phyloP scores from a whole-genome alignment of 1,284 basidiomycete species.

The Ganoderma meredithae region DNA sequence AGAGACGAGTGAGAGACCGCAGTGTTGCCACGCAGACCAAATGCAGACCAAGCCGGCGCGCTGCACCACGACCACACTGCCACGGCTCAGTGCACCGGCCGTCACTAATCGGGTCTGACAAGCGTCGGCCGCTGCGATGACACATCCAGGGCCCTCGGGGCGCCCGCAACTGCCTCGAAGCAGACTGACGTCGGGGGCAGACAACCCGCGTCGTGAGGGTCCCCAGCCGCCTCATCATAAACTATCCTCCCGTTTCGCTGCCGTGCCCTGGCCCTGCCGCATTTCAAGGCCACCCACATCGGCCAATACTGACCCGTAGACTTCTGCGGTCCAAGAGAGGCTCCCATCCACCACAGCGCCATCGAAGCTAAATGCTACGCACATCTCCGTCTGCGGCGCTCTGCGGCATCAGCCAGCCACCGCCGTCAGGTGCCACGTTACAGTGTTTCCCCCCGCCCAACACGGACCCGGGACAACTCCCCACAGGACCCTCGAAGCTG shows the following conservation, averaged over 20 bases:
- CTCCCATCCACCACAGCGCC: too few relatives aligned
- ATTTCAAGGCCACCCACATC: background rate
- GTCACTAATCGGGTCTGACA: background rate
- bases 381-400: background rate
- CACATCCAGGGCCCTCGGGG: background rate
- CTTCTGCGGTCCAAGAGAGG: too few relatives aligned
- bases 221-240: conserved; percentile 6
- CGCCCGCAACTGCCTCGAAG: background rate
- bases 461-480: background rate
- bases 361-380: background rate
- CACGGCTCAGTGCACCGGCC: too few relatives aligned
- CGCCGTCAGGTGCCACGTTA: background rate
- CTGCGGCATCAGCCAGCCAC: background rate
- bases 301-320: too few relatives aligned
- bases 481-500: background rate
- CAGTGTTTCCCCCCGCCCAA: background rate
- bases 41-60: background rate
- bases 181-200: background rate
- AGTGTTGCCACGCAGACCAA: background rate
- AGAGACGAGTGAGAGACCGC: background rate
- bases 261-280: background rate
- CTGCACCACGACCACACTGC: background rate
- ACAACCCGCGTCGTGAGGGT: conserved; percentile 9
- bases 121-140: background rate
- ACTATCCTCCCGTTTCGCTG: background rate